phyloP scores from a whole-genome alignment of 257 asterid species.

The Solanum bukasovii region DNA sequence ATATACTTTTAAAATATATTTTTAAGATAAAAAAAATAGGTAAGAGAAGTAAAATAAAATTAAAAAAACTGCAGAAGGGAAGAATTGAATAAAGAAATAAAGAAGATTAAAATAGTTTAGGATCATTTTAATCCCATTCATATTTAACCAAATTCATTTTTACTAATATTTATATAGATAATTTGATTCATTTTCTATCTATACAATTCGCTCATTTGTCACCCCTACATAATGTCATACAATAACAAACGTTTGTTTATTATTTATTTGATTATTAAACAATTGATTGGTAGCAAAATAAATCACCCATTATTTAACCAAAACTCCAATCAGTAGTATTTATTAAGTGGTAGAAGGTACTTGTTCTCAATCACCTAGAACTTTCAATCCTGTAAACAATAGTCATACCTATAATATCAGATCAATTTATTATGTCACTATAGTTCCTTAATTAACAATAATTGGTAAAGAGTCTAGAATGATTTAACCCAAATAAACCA shows the following conservation, averaged over 20 bases:
- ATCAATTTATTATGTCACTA: background rate
- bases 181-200: too few relatives aligned
- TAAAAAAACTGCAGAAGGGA: background rate
- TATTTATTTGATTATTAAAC: background rate
- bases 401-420: background rate
- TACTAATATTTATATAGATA: too few relatives aligned
- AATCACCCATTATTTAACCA: background rate
- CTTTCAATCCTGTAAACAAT: background rate
- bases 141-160: too few relatives aligned
- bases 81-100: too few relatives aligned
- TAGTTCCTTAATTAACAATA: background rate
- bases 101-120: background rate
- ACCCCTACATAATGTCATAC: background rate
- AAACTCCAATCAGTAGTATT: background rate
- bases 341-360: background rate
- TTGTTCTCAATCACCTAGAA: background rate
- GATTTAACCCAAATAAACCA: background rate
- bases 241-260: background rate
- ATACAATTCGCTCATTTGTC: background rate
- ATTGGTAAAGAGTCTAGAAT: background rate
- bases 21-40: too few relatives aligned
- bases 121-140: background rate
- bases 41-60: background rate
- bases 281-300: background rate
- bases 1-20: too few relatives aligned